These are phyloP conservation scores for Agaricus subrufescens DNA, from an alignment of 768 basidiomycete species.

Conservation along the genomic window DNA sequence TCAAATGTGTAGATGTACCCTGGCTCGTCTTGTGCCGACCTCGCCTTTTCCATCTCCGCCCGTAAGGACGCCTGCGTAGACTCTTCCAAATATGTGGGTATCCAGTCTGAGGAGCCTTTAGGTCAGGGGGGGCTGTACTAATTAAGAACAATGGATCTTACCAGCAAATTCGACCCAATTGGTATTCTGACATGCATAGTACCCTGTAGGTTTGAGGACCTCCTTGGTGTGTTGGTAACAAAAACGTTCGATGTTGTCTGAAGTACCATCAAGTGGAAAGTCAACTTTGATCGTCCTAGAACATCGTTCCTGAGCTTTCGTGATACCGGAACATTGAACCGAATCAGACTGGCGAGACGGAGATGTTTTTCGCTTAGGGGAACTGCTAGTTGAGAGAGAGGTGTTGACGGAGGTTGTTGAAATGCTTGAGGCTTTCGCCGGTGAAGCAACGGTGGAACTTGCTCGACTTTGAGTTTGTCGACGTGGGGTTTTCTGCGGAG, in stretches of 20 bases:
- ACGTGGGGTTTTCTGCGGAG: constrained; percentile 5
- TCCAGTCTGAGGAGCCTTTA: constrained; percentile 47
- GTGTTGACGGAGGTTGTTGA: neutral
- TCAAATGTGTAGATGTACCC: constrained; percentile 86
- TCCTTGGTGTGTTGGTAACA: constrained; percentile 64
- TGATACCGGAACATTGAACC: constrained; percentile 59
- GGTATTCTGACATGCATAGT: constrained; percentile 45
- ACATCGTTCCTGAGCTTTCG: constrained; percentile 62
- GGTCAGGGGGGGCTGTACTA: constrained; percentile 2
- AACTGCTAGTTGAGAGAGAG: constrained; percentile 8
- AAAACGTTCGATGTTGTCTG: constrained; percentile 37
- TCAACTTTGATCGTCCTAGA: constrained; percentile 50
- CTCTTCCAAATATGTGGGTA: constrained; percentile 56
- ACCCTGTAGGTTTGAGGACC: constrained; percentile 49
- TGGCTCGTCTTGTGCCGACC: constrained; percentile 51
- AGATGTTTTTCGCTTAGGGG: constrained; percentile 18
- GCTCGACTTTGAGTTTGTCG: neutral
- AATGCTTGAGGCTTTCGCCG: neutral
- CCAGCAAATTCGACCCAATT: constrained; percentile 57
- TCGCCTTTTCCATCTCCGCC: constrained; percentile 43
- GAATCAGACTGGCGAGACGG: constrained; percentile 16
- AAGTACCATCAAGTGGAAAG: constrained; percentile 24
- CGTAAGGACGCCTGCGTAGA: constrained; percentile 55
- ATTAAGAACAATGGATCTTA: constrained; percentile 21
- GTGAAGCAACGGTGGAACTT: neutral